Percentiles rank a stretch among this genome's conserved stretches.
phyloP scores from a whole-genome alignment of 2,329 filamentous ascomycete genomes.

The Hypoxylon sp. region DNA sequence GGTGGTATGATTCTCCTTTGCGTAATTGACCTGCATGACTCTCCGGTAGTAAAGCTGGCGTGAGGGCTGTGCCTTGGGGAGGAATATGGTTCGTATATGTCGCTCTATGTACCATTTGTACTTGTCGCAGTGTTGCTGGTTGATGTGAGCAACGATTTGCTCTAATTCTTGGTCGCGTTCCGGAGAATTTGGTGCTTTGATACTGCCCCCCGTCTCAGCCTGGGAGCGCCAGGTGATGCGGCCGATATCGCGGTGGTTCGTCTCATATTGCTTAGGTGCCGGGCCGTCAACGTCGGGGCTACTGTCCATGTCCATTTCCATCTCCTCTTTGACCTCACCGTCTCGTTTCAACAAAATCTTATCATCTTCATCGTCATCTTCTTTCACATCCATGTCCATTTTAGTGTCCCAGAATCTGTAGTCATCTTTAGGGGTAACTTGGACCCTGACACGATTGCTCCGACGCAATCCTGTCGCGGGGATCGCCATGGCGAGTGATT shows the following conservation, averaged over 20 bases:
- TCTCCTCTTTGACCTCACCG: not conserved
- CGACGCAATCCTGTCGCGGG: not conserved
- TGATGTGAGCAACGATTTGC: slow-evolving; percentile 5
- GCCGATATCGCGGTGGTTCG: not conserved
- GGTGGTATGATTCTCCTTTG: not conserved
- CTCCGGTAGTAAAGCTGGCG: slow-evolving; percentile 13
- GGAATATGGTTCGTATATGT: slow-evolving; percentile 8
- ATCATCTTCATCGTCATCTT: not conserved
- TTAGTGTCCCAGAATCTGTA: not conserved
- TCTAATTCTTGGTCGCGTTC: slow-evolving; percentile 5
- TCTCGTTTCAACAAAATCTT: not conserved
- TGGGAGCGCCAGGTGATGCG: not conserved
- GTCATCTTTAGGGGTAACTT: not conserved
- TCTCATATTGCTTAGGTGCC: not conserved
- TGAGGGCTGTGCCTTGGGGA: not conserved
- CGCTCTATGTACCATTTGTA: slow-evolving; percentile 21
- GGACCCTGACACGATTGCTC: not conserved
- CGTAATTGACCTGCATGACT: not conserved
- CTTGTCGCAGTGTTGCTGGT: slow-evolving; percentile 19
- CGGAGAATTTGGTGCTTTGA: not conserved
- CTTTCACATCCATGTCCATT: not conserved
- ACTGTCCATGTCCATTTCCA: not conserved
- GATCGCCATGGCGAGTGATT: not conserved
- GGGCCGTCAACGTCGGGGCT: not conserved
- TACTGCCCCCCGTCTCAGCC: not conserved